Base-by-base conservation (phyloP, 179 eudicot species). In the Nepenthes alata region DNA sequence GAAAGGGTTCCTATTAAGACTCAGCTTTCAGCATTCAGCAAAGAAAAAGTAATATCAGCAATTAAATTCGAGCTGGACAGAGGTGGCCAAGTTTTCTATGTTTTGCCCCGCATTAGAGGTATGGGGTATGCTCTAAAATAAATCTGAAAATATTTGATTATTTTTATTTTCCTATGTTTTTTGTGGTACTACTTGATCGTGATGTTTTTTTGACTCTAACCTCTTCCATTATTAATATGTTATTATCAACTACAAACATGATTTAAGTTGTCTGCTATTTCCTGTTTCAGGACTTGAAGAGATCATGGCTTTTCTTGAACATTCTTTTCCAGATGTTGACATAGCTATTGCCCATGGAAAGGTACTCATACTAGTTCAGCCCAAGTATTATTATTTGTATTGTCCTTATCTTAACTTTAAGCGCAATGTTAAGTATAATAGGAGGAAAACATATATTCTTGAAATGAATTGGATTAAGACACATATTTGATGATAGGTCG, bases 91-190 rank as follows among this genome's bases (percentile, higher is more conserved):
- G 87, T 93, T 51, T 93, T 93, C 75, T 93, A 85, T 80, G 98
- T 93, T 77, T 78, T 93, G 76, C 98, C 98, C 68, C 91, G 96
- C 59, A 93, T 93, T n/a, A 85, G 86, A 89, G 98, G 98, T 93
- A 70, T 70, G 49, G 11, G 49, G 11, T 41, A 58, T 25, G 25
- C 25, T 25, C 25, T 25, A 25, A 25, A 25, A 25, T 25, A 25
- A 25, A 25, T 25, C 25, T 25, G 25, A 0, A 25, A 25, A 25
- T 25, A 25, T 25, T 25, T 25, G 25, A 0, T 25, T 25, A 25
- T 25, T 25, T 1, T 25, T 25, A 25, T 25, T 25, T 25, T 25
- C 25, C 25, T 25, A 25, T 25, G 6, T 4, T 41, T 41, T 41
- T 41, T 41, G 45, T 41, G 45, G 45, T 41, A 25, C 25, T 7